Evolutionary conservation across 352 stramenopile species (phyloP).

Genomic region (Pythium sukuiense): DNA sequence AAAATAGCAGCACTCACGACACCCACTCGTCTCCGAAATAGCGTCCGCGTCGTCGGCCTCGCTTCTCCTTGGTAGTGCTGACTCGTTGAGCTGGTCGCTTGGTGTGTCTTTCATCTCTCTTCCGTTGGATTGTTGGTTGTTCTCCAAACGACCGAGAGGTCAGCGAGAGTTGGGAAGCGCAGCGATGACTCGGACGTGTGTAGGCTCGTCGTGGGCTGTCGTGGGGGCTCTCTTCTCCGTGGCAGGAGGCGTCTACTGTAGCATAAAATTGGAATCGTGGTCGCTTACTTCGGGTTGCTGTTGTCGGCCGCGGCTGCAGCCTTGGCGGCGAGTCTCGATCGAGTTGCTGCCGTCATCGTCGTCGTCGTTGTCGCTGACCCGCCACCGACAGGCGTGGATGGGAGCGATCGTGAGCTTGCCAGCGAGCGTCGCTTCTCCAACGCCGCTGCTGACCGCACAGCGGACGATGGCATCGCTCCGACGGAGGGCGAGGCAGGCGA

Average conservation of each 20-base stretch:
- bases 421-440: constrained; percentile 23
- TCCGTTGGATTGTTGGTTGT: neutral
- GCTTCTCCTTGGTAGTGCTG: neutral
- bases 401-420: constrained; percentile 20
- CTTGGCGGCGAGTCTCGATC: neutral
- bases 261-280: neutral
- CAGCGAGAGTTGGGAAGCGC: neutral
- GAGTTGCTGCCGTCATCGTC: constrained; percentile 1
- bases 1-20: neutral
- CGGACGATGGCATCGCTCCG: constrained; percentile 3
- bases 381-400: constrained; percentile 19
- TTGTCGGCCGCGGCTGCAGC: neutral
- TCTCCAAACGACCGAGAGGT: neutral
- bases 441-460: constrained; percentile 8
- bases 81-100: neutral
- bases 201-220: neutral
- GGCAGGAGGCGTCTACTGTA: neutral
- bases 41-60: neutral
- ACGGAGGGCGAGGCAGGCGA: neutral
- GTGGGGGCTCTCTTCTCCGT: neutral
- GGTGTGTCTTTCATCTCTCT: neutral
- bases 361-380: constrained; percentile 2
- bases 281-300: neutral
- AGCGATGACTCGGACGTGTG: neutral
- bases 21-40: neutral